Evolutionary conservation across 2,329 filamentous ascomycete species (phyloP).

Genomic region (Gaeumannomyces sp.): DNA sequence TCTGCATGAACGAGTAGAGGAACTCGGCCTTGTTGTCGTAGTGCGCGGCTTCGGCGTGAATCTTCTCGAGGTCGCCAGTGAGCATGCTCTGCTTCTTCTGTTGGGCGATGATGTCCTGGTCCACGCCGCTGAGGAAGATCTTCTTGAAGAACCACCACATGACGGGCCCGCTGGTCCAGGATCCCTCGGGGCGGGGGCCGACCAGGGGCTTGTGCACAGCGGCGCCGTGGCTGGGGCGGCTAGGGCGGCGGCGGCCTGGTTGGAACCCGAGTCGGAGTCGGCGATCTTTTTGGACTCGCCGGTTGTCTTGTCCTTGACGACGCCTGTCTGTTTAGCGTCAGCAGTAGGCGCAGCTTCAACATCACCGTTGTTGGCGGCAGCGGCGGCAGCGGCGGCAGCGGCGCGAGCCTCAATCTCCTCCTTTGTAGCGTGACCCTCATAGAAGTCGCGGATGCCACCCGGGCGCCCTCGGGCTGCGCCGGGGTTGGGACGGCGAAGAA

Average conservation of each 20-base stretch:
- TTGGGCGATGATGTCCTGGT: slow-evolving; percentile 33
- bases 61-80: slow-evolving; percentile 44
- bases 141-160: slow-evolving; percentile 40
- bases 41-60: slow-evolving; percentile 51
- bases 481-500: slow-evolving; percentile 39
- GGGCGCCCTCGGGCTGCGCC: slow-evolving; percentile 35
- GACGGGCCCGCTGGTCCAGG: slow-evolving; percentile 36
- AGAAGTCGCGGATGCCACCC: slow-evolving; percentile 45
- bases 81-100: slow-evolving; percentile 35
- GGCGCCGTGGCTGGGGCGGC: slow-evolving; percentile 9
- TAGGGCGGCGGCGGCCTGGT: slow-evolving; percentile 19
- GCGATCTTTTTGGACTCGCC: slow-evolving; percentile 2
- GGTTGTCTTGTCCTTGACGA: slow-evolving; percentile 15
- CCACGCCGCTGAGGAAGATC: slow-evolving; percentile 40
- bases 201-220: slow-evolving; percentile 20
- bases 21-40: slow-evolving; percentile 59
- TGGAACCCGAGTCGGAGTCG: slow-evolving; percentile 14
- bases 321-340: slow-evolving; percentile 1
- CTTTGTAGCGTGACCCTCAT: slow-evolving; percentile 47
- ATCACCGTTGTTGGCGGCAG: slow-evolving; percentile 17
- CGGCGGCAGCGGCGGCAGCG: slow-evolving; percentile 19
- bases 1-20: slow-evolving; percentile 53
- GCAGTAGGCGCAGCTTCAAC: slow-evolving; percentile 16
- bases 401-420: slow-evolving; percentile 43
- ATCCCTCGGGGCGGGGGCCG: slow-evolving; percentile 34